These are phyloP conservation scores for Taphrina flavorubra DNA, from an alignment of 1,139 yeast genomes.

Conservation along the genomic window DNA sequence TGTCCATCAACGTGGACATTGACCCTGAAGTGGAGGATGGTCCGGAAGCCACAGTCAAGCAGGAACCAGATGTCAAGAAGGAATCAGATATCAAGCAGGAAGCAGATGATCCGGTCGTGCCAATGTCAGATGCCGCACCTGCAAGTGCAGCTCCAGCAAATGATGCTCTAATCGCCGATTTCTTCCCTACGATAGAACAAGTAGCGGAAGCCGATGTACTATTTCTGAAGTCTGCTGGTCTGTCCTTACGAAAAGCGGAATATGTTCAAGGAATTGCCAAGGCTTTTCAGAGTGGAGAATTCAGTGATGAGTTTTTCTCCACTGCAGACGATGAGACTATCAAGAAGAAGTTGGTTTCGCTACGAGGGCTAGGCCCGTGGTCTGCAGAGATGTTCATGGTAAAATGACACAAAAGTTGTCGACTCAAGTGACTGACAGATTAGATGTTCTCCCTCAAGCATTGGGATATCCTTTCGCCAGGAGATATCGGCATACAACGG, in stretches of 20 bases:
- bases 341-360: slow-evolving; percentile 60
- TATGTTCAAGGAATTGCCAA: slow-evolving; percentile 55
- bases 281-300: slow-evolving; percentile 51
- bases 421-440: no score
- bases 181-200: slow-evolving; percentile 62
- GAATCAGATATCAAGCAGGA: slow-evolving; percentile 11
- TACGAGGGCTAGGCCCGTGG: slow-evolving; percentile 91
- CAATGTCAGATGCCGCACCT: background rate
- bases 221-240: slow-evolving; percentile 65
- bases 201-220: slow-evolving; percentile 57
- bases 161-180: slow-evolving; percentile 9
- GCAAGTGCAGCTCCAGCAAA: slow-evolving; percentile 28
- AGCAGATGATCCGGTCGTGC: background rate
- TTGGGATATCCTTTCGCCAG: slow-evolving; percentile 73
- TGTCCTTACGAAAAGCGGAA: slow-evolving; percentile 71
- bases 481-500: slow-evolving; percentile 79
- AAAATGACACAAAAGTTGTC: background rate
- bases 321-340: slow-evolving; percentile 57
- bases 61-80: slow-evolving; percentile 5
- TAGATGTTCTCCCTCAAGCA: slow-evolving; percentile 66
- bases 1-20: slow-evolving; percentile 17
- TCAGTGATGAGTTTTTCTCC: slow-evolving; percentile 49
- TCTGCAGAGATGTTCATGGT: slow-evolving; percentile 82
- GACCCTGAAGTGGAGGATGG: slow-evolving; percentile 38
- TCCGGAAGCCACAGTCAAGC: slow-evolving; percentile 5